These are phyloP conservation scores for Tricladium varicosporioides DNA, from an alignment of 2,329 filamentous ascomycete genomes.

Conservation along the genomic window DNA sequence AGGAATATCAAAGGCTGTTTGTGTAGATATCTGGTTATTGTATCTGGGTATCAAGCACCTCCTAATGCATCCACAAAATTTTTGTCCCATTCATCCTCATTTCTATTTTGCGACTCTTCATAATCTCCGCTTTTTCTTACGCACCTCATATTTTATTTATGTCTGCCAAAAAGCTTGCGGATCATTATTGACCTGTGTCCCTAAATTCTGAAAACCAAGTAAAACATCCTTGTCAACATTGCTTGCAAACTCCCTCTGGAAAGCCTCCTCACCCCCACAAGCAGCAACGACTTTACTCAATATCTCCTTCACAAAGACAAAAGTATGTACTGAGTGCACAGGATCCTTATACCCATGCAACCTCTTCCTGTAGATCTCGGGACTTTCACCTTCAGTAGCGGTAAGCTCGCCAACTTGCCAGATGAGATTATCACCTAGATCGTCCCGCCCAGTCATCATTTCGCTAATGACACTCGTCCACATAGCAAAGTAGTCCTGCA, in stretches of 20 bases:
- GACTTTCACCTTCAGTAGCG: slow-evolving; percentile 53
- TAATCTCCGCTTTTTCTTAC: too few species aligned
- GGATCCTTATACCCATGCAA: slow-evolving; percentile 59
- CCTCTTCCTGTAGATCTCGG: slow-evolving; percentile 52
- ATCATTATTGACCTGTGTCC: slow-evolving; percentile 7
- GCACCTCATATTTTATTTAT: not conserved
- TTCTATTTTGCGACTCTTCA: too few species aligned
- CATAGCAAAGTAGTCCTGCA: slow-evolving; percentile 73
- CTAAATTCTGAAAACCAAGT: slow-evolving; percentile 54
- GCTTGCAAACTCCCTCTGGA: slow-evolving; percentile 66
- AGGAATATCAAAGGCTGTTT: not conserved
- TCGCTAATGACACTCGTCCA: slow-evolving; percentile 72
- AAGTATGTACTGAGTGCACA: slow-evolving; percentile 63
- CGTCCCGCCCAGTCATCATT: slow-evolving; percentile 58
- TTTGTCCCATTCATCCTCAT: not conserved
- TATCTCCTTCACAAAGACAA: slow-evolving; percentile 61
- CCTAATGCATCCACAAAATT: not conserved
- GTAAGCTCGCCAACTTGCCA: slow-evolving; percentile 32
- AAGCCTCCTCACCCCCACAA: slow-evolving; percentile 62
- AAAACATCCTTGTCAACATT: slow-evolving; percentile 75
- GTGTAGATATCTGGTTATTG: not conserved
- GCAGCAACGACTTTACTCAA: slow-evolving; percentile 57
- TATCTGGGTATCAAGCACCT: not conserved
- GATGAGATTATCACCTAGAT: slow-evolving; percentile 51
- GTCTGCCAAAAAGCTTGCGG: slow-evolving; percentile 10